Percentiles rank a stretch among this genome's conserved stretches.
These are phyloP conservation scores for Diplogelasinospora grovesii DNA, from an alignment of 495 filamentous ascomycete species.

Conservation along the genomic window DNA sequence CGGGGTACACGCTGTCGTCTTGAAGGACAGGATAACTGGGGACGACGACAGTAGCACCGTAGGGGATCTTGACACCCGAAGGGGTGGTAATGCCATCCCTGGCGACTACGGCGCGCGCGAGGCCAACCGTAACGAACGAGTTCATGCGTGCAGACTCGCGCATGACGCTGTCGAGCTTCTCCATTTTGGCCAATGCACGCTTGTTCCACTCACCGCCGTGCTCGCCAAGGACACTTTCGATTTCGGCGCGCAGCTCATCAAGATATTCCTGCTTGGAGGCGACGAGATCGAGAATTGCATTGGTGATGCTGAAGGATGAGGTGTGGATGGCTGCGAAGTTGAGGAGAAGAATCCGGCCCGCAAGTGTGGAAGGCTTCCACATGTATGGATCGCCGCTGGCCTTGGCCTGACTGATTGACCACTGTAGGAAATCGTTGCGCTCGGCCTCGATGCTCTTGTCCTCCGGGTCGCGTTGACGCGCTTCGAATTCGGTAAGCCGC, in stretches of 20 bases:
- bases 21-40: constrained; percentile 19
- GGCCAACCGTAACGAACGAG: constrained; percentile 23
- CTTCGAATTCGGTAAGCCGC: constrained; percentile 23
- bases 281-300: constrained; percentile 20
- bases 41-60: constrained; percentile 10
- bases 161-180: constrained; percentile 33
- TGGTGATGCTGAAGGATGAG: constrained; percentile 38
- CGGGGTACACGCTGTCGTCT: constrained; percentile 15
- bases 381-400: constrained; percentile 20
- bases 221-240: constrained; percentile 27
- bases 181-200: constrained; percentile 33
- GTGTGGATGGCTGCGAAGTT: constrained; percentile 50
- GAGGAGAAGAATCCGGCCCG: constrained; percentile 28
- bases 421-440: constrained; percentile 37
- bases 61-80: constrained; percentile 21
- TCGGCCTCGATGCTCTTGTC: constrained; percentile 13
- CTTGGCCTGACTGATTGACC: constrained; percentile 27
- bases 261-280: constrained; percentile 34
- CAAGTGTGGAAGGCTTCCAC: constrained; percentile 19
- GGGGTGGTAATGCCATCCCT: constrained; percentile 29
- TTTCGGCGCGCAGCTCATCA: constrained; percentile 47
- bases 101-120: constrained; percentile 22
- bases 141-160: constrained; percentile 30
- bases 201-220: constrained; percentile 36
- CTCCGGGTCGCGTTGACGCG: constrained; percentile 17